These are phyloP conservation scores for Sporodiniella umbellata DNA, from an alignment of 371 early-diverging fungal species.

Conservation along the genomic window DNA sequence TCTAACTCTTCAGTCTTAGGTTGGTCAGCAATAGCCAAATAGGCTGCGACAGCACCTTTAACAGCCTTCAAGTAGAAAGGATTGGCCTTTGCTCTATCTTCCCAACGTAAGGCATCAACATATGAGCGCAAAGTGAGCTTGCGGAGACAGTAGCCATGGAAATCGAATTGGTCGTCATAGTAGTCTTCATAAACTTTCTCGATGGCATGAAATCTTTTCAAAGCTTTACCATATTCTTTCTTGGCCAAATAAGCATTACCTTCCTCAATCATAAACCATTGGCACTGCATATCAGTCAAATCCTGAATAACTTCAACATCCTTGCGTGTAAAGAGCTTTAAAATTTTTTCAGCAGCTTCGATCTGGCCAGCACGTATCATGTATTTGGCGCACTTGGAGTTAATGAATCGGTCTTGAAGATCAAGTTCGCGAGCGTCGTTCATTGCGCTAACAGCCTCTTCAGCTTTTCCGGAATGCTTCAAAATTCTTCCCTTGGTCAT, in stretches of 20 bases:
- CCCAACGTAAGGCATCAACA: conserved; percentile 71
- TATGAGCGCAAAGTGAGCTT: conserved; percentile 89
- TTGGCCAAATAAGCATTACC: conserved; percentile 69
- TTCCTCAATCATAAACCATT: conserved; percentile 82
- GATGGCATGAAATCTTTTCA: conserved; percentile 85
- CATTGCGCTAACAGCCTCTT: conserved; percentile 70
- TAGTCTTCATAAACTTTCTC: conserved; percentile 81
- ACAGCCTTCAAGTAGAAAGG: conserved; percentile 77
- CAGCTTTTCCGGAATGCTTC: conserved; percentile 84
- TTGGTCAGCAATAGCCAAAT: conserved; percentile 67
- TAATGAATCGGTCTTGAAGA: conserved; percentile 93
- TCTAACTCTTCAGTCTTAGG: conserved; percentile 40
- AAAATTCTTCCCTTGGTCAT: conserved; percentile 93
- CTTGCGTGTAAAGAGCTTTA: conserved; percentile 76
- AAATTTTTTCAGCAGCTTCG: conserved; percentile 80
- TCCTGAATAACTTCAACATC: conserved; percentile 82
- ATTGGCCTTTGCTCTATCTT: conserved; percentile 71
- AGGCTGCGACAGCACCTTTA: conserved; percentile 67
- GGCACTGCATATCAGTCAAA: conserved; percentile 87
- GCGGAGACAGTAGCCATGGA: conserved; percentile 92
- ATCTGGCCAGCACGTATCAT: conserved; percentile 81
- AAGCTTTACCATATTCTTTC: conserved; percentile 73
- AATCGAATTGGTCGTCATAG: conserved; percentile 95
- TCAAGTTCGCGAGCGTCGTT: conserved; percentile 88
- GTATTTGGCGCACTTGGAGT: conserved; percentile 94